Evolutionary conservation across 768 basidiomycete genomes (phyloP), one percentile per base, ranked within the genome.

Genomic region (Rhodosporidiobolus odoratus): DNA sequence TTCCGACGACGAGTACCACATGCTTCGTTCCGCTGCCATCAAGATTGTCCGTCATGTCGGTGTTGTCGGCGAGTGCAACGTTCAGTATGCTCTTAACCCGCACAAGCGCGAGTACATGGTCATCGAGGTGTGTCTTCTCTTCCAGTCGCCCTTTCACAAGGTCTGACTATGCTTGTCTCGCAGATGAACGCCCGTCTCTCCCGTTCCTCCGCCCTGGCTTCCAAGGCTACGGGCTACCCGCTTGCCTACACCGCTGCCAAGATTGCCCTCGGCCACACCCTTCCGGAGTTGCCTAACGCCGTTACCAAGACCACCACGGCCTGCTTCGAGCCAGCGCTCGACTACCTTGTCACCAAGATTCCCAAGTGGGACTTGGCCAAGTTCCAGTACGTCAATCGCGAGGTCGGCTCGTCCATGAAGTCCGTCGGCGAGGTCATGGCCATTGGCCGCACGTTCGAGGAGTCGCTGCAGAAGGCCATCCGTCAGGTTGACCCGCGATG

Each of bases 381-480:
- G 81, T 98, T 99, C 84, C 81, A 88, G 48, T 91, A 95, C 77
- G 96, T 98, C 68, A 88, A 95, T 78, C 88, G 95, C 72, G 88
- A 92, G 78, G 87, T 98, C 62, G 96, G 95, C 34, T 97, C 94
- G 4, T 87, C 95, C 25, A 98, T 99, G 96, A 99, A 99, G 81
- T 93, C 91, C 23, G 96, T 99, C 64, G 96, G 96, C 64, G 96
- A 99, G 80, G 95, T 99, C 78, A 99, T 99, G 96, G 95, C 95
- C 75, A 97, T 99, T 76, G 96, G 96, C 45, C 89, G 96, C 75
- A 99, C 96, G 1, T 99, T 97, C 76, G 96, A 99, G 81, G 96
- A 99, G 80, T 92, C 90, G 77, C 83, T 99, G 78, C 96, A 98
- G 80, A 99, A 99, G 81, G 96, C 96, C 58, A 90, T 99, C 70